Percentiles rank a stretch among this genome's conserved stretches.
Evolutionary conservation across 1,139 yeast genomes (phyloP).

Genomic region (Geotrichum siamense): DNA sequence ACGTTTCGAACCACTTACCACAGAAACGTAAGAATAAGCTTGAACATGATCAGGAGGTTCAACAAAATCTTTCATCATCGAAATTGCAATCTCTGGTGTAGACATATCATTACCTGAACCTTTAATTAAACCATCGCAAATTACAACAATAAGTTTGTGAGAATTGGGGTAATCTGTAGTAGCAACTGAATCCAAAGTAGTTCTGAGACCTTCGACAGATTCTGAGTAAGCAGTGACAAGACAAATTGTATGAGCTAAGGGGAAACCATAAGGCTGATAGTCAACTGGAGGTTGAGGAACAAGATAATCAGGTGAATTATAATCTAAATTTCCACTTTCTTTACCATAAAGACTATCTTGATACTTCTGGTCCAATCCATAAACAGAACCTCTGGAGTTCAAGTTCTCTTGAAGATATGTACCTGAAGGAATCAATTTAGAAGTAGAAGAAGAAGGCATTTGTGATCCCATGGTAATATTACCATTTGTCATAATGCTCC

Average conservation of each 20-base stretch:
- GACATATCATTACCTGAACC: slow-evolving; percentile 84
- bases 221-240: slow-evolving; percentile 94
- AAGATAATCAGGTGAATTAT: slow-evolving; percentile 51
- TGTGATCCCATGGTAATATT: slow-evolving; percentile 36
- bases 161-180: slow-evolving; percentile 93
- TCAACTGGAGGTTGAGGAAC: slow-evolving; percentile 89
- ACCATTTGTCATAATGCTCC: slow-evolving; percentile 17
- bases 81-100: slow-evolving; percentile 82
- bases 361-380: slow-evolving; percentile 22
- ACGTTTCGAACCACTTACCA: slow-evolving; percentile 85
- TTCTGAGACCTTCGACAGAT: slow-evolving; percentile 75
- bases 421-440: slow-evolving; percentile 34
- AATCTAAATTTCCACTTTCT: slow-evolving; percentile 19
- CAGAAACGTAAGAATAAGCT: slow-evolving; percentile 85
- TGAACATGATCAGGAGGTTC: slow-evolving; percentile 65
- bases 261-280: slow-evolving; percentile 82
- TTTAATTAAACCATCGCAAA: slow-evolving; percentile 90
- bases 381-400: slow-evolving; percentile 27
- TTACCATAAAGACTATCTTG: slow-evolving; percentile 29
- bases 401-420: slow-evolving; percentile 27
- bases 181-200: slow-evolving; percentile 83
- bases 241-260: slow-evolving; percentile 75
- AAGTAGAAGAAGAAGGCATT: slow-evolving; percentile 31
- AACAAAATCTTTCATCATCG: slow-evolving; percentile 81
- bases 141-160: slow-evolving; percentile 72